Base-by-base conservation (phyloP, 768 basidiomycete genomes). In the Amanita pallidorosea region DNA sequence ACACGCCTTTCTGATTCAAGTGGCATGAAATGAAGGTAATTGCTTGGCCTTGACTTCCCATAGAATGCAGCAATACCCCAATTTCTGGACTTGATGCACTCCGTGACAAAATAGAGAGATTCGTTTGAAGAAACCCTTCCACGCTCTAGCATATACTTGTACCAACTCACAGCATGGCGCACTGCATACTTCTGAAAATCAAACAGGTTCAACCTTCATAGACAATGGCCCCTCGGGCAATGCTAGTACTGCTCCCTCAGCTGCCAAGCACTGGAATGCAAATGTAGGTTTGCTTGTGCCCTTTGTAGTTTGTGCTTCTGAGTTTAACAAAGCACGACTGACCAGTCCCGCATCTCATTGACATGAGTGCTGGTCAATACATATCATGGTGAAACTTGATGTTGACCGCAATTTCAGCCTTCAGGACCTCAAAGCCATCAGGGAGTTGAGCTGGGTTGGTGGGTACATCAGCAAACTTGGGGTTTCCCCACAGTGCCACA, bases 221-320 rank as follows among this genome's bases (percentile, higher is more conserved):
- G 5, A 52, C 45, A 7, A 47, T 48, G 22, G 51, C 44, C 58
- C 58, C 29, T 54, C 38, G 1, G 55, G 58, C 4, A 60, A 51
- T 13, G 48, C 53, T 6, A 60, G 34, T 5, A 58, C 22, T 5
- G 58, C 58, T 20, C 58, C 58, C n/a, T 45, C 38, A 12, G 56
- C 42, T 1, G 41, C 52, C 2, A 11, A 3, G 22, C 48, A 55
- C 11, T 41, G 41, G 34, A 55, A 22, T 2, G 43, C 25, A 27
- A 27, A 5, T 27, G 25, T 27, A 27, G 25, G 25, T 27, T 7
- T 27, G 25, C 25, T 27, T 27, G 25, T 27, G 25, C 25, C 25
- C 7, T 5, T 23, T 23, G 25, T 5, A 27, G 25, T 27, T 27
- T 27, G 25, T 7, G 25, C 6, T 27, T 5, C 5, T 4, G 25